A percentile compares a stretch with the other conserved stretches of the same genome.
These are phyloP conservation scores for Yamadazyma nakazawae DNA, from an alignment of 805 yeast genomes.

Conservation along the genomic window DNA sequence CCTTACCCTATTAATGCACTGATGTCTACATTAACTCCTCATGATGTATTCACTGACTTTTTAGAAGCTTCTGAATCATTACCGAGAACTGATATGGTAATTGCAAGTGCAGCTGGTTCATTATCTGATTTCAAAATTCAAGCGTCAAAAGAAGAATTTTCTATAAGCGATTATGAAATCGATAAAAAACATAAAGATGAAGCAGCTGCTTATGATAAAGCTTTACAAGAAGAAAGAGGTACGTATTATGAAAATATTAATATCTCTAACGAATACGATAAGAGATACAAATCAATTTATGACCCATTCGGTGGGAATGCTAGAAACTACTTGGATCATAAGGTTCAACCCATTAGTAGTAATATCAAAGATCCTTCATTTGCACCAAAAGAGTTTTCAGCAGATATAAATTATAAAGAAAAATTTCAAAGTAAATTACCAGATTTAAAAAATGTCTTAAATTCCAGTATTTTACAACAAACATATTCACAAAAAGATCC, in stretches of 20 bases:
- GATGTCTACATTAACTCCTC: conserved; percentile 31
- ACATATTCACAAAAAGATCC: background rate
- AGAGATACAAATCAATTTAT: background rate
- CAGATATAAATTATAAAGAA: conserved; percentile 5
- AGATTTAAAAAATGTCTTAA: background rate
- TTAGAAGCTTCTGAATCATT: conserved; percentile 34
- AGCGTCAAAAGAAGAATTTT: conserved; percentile 33
- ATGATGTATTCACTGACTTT: conserved; percentile 33
- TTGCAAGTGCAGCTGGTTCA: conserved; percentile 46
- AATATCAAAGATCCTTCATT: conserved; percentile 6
- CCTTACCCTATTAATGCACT: conserved; percentile 41
- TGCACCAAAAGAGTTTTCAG: conserved; percentile 7
- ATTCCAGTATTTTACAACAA: background rate
- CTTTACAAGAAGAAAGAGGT: conserved; percentile 3
- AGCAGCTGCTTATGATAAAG: conserved; percentile 4
- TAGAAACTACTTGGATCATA: background rate
- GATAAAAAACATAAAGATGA: conserved; percentile 2
- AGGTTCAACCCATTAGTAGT: conserved; percentile 7
- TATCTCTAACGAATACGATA: conserved; percentile 2
- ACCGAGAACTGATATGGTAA: conserved; percentile 43
- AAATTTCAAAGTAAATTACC: background rate
- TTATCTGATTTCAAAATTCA: conserved; percentile 33
- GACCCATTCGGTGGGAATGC: conserved; percentile 2
- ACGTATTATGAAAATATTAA: conserved; percentile 6
- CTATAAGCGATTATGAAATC: conserved; percentile 18